A percentile compares a stretch with the other conserved stretches of the same genome.
These are phyloP conservation scores for Cladorrhinum samala DNA, from an alignment of 495 filamentous ascomycete species.

Conservation along the genomic window DNA sequence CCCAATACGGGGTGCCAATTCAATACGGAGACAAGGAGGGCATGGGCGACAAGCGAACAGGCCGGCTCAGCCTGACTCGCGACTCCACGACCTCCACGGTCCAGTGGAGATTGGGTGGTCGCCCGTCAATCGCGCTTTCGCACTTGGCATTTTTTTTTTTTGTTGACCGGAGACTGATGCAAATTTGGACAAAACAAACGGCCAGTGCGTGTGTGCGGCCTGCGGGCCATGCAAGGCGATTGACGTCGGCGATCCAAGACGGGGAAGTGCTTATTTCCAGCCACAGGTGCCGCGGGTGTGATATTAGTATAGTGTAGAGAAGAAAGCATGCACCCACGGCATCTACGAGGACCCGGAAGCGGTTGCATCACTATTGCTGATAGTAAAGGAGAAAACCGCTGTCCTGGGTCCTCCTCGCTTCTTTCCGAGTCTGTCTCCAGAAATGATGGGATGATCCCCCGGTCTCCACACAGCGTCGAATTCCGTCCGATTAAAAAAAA, in stretches of 20 bases:
- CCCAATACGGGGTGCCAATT: background rate
- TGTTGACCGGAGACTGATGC: constrained; percentile 13
- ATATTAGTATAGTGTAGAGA: background rate
- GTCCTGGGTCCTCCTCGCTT: background rate
- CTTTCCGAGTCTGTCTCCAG: background rate
- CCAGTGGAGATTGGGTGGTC: constrained; percentile 19
- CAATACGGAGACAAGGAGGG: background rate
- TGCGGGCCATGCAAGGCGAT: constrained; percentile 2
- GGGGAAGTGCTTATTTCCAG: background rate
- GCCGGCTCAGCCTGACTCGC: constrained; percentile 17
- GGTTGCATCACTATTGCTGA: too few species aligned
- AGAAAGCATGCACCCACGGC: background rate
- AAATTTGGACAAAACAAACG: constrained; percentile 13
- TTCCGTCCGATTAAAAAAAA: background rate
- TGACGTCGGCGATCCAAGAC: constrained; percentile 7
- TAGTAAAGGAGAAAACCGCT: background rate
- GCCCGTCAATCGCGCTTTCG: constrained; percentile 9
- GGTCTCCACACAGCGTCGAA: too few species aligned
- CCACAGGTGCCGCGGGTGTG: too few species aligned
- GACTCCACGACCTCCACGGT: constrained; percentile 2
- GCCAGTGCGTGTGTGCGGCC: constrained; percentile 7
- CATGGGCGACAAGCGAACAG: background rate
- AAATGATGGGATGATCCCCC: background rate
- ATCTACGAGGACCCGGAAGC: background rate
- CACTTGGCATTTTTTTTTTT: constrained; percentile 7